phyloP scores from a whole-genome alignment of 257 asterid species.

The Linaria vulgaris region DNA sequence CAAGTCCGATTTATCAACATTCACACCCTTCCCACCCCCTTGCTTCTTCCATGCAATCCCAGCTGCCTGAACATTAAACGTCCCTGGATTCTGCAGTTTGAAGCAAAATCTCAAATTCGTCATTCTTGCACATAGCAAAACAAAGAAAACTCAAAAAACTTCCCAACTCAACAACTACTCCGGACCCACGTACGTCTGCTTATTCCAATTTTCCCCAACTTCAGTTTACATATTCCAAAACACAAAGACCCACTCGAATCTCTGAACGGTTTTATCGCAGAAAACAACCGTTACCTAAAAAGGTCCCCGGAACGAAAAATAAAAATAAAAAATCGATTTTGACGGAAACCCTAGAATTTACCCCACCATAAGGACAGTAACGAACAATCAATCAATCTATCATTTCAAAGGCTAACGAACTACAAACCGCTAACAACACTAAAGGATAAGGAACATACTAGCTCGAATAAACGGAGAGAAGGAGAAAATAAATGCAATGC shows the following conservation, averaged over 20 bases:
- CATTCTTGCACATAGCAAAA: not conserved
- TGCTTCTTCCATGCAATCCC: slow-evolving; percentile 94
- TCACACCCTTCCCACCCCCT: slow-evolving; percentile 93
- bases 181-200: not conserved
- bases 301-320: not conserved
- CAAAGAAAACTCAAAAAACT: slow-evolving; percentile 1
- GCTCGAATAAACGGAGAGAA: not conserved
- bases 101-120: slow-evolving; percentile 11
- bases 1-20: slow-evolving; percentile 79
- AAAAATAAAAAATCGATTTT: not conserved
- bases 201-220: not conserved
- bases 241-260: not conserved
- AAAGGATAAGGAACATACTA: slow-evolving; percentile 14
- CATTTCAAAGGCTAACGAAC: slow-evolving; percentile 1
- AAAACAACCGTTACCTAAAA: not conserved
- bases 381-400: not conserved
- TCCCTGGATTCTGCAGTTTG: slow-evolving; percentile 79
- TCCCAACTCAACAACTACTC: slow-evolving; percentile 2
- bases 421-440: not conserved
- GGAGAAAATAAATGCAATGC: not conserved
- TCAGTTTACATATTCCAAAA: not conserved
- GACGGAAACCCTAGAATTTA: slow-evolving; percentile 7
- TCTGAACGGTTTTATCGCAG: not conserved
- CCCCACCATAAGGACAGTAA: not conserved
- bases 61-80: slow-evolving; percentile 72